Evolutionary conservation across 768 basidiomycete genomes (phyloP), one percentile per base, ranked within the genome.

Genomic region (Lanmaoa pseudosensibilis): DNA sequence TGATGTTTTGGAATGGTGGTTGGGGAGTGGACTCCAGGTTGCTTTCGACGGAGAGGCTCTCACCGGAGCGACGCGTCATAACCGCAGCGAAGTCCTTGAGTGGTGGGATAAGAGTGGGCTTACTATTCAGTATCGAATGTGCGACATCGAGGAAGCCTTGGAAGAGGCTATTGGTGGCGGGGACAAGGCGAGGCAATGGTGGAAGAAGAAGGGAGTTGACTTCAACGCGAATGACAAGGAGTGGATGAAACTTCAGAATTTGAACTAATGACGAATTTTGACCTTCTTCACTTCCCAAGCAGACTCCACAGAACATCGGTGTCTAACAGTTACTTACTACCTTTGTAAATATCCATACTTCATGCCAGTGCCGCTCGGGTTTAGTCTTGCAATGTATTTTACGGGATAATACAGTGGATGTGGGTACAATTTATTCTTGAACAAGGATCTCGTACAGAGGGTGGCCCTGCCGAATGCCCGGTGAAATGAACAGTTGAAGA

Each of bases 61-160:
- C 52, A 83, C 81, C 5, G 86, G 88, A 25, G 92, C 92, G 27
- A 93, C 92, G 27, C 79, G 86, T 62, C 85, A 92, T 69, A 90
- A 92, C 60, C 80, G 88, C 39, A 86, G 87, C 25, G 87, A 88
- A 61, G 88, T 92, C 32, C 74, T 95, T 23, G 86, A 91, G 58
- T 95, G 92, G 92, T 94, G 93, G 93, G 82, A 90, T 59, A 82
- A 81, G 65, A 87, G 83, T 40, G 87, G 87, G 8, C 75, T 94
- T 48, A 80, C 88, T 4, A 84, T 94, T 55, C 88, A 90, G 64
- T 95, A 92, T 72, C 83, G 93, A 51, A 85, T 92, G 81, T 94
- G 92, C 67, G 92, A 95, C 69, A 85, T 95, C 48, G 92, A 95
- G 67, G 92, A 94, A 75, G 92, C 92, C 4, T 70, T 94, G 63